Evolutionary conservation across 2,329 filamentous ascomycete species (phyloP).

Genomic region (Hypoxylon sp.): DNA sequence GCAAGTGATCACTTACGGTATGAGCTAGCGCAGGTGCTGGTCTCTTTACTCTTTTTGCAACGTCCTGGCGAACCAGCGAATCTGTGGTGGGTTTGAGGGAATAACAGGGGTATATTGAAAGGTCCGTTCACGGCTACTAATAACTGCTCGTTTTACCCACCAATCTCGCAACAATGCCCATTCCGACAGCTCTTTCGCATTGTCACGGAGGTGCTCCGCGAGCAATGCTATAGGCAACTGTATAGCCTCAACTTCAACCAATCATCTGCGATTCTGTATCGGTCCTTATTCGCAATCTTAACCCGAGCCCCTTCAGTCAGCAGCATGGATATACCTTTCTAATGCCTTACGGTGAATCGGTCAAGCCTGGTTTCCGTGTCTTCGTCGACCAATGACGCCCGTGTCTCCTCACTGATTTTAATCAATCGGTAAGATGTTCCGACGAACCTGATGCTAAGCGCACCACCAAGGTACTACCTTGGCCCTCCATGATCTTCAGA

Average conservation of each 20-base stretch:
- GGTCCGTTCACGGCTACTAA: constrained; percentile 28
- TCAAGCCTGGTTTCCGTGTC: constrained; percentile 38
- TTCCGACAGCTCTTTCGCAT: constrained; percentile 40
- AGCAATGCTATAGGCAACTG: constrained; percentile 36
- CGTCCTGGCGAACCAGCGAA: constrained; percentile 20
- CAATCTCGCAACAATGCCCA: constrained; percentile 34
- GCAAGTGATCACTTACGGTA: constrained; percentile 18
- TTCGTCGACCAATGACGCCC: constrained; percentile 32
- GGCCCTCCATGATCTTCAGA: constrained; percentile 39
- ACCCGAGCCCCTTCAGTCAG: constrained; percentile 44
- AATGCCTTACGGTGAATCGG: constrained; percentile 35
- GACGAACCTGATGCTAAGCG: constrained; percentile 44
- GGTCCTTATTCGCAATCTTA: constrained; percentile 46
- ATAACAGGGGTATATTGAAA: constrained; percentile 27
- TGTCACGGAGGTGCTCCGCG: constrained; percentile 43
- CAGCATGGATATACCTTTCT: constrained; percentile 41
- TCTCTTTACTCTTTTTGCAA: constrained; percentile 1
- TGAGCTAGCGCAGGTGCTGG: constrained; percentile 16
- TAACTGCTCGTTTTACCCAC: constrained; percentile 38
- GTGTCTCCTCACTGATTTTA: constrained; percentile 40
- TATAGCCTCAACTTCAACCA: constrained; percentile 44
- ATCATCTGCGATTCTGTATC: constrained; percentile 37
- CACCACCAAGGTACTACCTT: constrained; percentile 33
- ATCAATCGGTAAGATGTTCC: constrained; percentile 45
- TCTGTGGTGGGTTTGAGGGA: background rate